phyloP scores from a whole-genome alignment of 306 rosid genomes.

The Quercus engelmannii region DNA sequence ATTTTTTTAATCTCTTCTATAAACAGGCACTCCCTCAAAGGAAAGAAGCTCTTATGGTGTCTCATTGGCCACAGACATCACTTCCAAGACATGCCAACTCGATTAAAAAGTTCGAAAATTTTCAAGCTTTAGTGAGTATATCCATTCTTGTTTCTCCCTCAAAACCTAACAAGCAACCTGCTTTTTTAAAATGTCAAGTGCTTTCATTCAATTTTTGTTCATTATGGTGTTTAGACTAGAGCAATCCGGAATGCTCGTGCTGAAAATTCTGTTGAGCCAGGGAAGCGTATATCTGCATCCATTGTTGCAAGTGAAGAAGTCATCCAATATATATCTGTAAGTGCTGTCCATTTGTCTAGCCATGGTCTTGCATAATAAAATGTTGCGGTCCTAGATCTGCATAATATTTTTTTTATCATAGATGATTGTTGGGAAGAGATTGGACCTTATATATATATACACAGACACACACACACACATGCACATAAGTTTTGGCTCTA shows the following conservation, averaged over 20 bases:
- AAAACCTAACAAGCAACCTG: background rate
- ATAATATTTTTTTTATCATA: background rate
- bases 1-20: conserved; percentile 1
- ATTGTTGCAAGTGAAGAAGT: conserved; percentile 85
- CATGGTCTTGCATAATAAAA: background rate
- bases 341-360: conserved; percentile 26
- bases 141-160: conserved; percentile 15
- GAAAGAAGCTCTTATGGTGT: conserved; percentile 71
- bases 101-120: conserved; percentile 76
- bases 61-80: conserved; percentile 82
- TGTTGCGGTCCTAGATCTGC: background rate
- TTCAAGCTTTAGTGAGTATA: conserved; percentile 77
- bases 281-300: conserved; percentile 80
- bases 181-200: background rate
- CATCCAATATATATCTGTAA: conserved; percentile 66
- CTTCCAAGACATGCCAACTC: conserved; percentile 64
- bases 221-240: conserved; percentile 51
- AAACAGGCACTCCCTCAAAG: conserved; percentile 83
- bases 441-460: too few relatives aligned
- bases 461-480: too few relatives aligned
- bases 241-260: conserved; percentile 91
- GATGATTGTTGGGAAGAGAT: background rate
- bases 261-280: conserved; percentile 97
- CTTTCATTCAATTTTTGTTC: background rate
- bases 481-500: too few relatives aligned